Evolutionary conservation across 805 yeast species (phyloP), one percentile per base, ranked within the genome.

Genomic region (Starmerella powellii): DNA sequence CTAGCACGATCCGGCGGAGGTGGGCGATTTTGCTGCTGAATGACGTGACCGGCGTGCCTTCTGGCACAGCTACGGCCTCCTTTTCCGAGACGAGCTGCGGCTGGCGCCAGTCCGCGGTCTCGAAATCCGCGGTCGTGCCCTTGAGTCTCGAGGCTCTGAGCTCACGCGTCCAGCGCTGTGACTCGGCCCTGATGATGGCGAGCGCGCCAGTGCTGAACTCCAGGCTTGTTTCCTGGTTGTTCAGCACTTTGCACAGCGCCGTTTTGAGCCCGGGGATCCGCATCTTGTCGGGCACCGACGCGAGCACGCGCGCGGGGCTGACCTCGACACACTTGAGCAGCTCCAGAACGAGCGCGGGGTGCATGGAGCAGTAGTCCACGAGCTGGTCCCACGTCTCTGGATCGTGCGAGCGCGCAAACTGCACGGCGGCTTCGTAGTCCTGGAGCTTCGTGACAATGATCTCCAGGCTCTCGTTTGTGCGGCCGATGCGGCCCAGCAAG

Each of bases 401-500:
- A 52, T 85, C 93, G 10, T 68, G 68, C 38, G 68, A 71, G 10
- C 44, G 50, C 1, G 87, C 91, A 67, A 86, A 91, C 15, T 69
- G 70, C 19, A 91, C 80, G 0, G 97, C 97, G 49, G 73, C 68
- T 31, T 72, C 71, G 0, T 95, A 88, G 56, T 88, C 91, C 41
- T 78, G 70, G 39, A 87, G 62, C 51, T 82, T 72, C 49, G 82
- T 80, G 31, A 86, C 76, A 13, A 91, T 85, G 33, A 91, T 64
- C 44, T 67, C 71, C 52, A 88, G 62, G 0, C 97, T 97, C 47
- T 74, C 72, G 47, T 70, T 71, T 43, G 78, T 75, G 50, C 82
- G 81, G 1, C 98, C 97, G 20, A 82, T 77, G 52, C 76, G 74
- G 4, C 94, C 93, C 47, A 84, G 68, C 24, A 91, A 61, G 54